phyloP scores from a whole-genome alignment of 352 stramenopile genomes.

The Pythium apleroticum region DNA sequence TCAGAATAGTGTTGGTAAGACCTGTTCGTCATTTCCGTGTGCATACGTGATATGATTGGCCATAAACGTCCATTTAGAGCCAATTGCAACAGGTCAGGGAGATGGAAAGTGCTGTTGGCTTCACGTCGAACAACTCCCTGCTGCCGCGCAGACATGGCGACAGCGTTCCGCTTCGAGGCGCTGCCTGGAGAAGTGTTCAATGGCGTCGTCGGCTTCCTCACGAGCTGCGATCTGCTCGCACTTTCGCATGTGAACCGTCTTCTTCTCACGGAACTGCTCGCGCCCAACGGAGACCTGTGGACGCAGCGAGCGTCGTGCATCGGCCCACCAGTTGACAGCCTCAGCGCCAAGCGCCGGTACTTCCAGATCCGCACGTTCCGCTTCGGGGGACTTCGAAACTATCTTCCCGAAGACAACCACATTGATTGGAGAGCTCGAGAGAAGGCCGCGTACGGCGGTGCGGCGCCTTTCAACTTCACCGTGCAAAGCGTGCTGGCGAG shows the following conservation, averaged over 20 bases:
- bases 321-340: background rate
- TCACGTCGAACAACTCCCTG: no score
- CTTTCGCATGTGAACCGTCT: slow-evolving; percentile 4
- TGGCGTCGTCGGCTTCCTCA: background rate
- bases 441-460: background rate
- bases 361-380: background rate
- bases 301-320: background rate
- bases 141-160: no score
- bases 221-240: slow-evolving; percentile 1
- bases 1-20: no score
- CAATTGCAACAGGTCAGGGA: no score
- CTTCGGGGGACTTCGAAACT: background rate
- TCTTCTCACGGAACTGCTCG: slow-evolving; percentile 1
- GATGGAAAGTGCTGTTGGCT: no score
- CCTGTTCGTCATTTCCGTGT: no score
- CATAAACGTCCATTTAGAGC: no score
- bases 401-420: no score
- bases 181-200: background rate
- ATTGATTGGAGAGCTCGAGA: background rate
- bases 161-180: background rate
- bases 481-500: background rate
- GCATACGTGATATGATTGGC: no score
- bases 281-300: background rate
- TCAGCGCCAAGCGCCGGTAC: background rate
- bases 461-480: background rate